Base-by-base conservation (phyloP, 2,329 filamentous ascomycete genomes). In the Fusarium algeriense region DNA sequence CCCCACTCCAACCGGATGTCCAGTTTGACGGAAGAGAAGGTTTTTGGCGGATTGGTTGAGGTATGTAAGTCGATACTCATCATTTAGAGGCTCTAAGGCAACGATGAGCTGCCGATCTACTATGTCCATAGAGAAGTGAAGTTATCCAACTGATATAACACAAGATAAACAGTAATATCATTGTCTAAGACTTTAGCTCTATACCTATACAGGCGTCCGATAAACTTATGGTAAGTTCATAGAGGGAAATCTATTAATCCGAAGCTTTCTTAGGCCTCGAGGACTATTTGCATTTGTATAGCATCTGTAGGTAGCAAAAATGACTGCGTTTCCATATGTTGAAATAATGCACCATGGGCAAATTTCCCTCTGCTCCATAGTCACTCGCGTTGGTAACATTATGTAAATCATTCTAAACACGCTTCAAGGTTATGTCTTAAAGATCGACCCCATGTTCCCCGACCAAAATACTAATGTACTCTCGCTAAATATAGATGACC, bases 1-100 rank as follows among this genome's bases (percentile, higher is more conserved):
- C 66, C 66, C 71, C 71, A 60, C 71, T 19, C 49, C 15, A 19
- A 23, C 34, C 26, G 30, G 35, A 20, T 40, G 10, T 30, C 28
- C 28, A 30, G 28, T 10, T 30, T 10, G 28, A 30, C 10, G 28
- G 28, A 30, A 30, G 28, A 30, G 7, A 30, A 7, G 28, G 28
- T 30, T 30, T 7, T 10, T 30, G 28, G 7, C 28, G 28, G 28
- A 30, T 30, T 30, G 7, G 28, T 30, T 30, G 28, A 30, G 28
- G 28, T 30, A 30, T 30, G 28, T 30, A 10, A 10, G 7, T 30
- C 28, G 28, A 30, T 30, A 30, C 28, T 30, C 28, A 30, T 30
- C 28, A 30, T 30, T 7, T 30, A 10, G 28, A 30, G 28, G 28
- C 28, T 30, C 28, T 23, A 23, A 23, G 3, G 20, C 20, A 23